A percentile compares a stretch with the other conserved stretches of the same genome.
Evolutionary conservation across 441 rosid species (phyloP).

Genomic region (Omphalea diandra): DNA sequence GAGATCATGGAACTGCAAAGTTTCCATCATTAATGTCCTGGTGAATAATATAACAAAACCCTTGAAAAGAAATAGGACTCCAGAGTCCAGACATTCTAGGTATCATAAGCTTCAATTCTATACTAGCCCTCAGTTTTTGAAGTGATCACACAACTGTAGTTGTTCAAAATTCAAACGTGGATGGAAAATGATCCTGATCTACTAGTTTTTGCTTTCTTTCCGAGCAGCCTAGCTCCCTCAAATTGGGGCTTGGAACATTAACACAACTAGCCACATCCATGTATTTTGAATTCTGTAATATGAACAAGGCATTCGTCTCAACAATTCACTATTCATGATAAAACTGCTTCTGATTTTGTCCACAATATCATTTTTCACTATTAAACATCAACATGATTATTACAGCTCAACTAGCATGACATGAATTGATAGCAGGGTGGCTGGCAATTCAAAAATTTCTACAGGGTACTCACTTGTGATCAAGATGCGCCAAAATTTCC

Average conservation of each 20-base stretch:
- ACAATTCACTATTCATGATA: neutral
- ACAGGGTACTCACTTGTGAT: constrained; percentile 56
- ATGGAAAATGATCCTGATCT: neutral
- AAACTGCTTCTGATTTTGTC: neutral
- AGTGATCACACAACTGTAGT: neutral
- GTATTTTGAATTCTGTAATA: neutral
- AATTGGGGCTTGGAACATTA: neutral
- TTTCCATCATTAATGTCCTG: too few species aligned
- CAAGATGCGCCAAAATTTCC: constrained; percentile 76
- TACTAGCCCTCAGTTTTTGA: neutral
- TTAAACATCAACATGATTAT: neutral
- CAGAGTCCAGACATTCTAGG: neutral
- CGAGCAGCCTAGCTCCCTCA: neutral
- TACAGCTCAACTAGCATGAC: neutral
- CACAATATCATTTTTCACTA: neutral
- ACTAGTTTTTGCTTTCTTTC: neutral
- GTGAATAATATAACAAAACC: too few species aligned
- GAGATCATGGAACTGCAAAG: too few species aligned
- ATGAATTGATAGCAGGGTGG: neutral
- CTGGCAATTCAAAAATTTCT: neutral
- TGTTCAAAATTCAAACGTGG: neutral
- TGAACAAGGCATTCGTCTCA: neutral
- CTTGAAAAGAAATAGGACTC: constrained; percentile 1
- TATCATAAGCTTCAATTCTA: neutral
- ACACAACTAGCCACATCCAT: neutral